Conservation (phyloP, 768 basidiomycete species). For the Psilocybe azurescens region DNA sequence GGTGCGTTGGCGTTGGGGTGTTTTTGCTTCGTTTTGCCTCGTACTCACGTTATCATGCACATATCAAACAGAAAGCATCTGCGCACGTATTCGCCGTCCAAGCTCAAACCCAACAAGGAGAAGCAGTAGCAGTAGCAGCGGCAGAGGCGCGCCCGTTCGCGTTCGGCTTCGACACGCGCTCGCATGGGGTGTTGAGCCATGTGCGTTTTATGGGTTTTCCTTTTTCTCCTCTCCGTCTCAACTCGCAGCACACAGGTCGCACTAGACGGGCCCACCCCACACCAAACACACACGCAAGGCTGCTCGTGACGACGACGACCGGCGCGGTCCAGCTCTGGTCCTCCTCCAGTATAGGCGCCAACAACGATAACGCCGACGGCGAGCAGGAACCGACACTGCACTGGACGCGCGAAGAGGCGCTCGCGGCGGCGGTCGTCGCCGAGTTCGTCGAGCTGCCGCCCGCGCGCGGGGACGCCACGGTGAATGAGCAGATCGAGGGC, state of each 20-base stretch:
- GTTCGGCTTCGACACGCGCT: conserved; percentile 68
- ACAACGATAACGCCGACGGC: too few relatives aligned
- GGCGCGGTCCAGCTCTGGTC: conserved; percentile 79
- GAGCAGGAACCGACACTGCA: conserved; percentile 32
- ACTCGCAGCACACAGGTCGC: not conserved
- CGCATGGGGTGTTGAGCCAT: conserved; percentile 72
- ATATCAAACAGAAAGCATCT: conserved; percentile 51
- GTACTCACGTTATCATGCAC: not conserved
- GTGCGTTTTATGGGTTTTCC: conserved; percentile 43
- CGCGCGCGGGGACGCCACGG: conserved; percentile 16
- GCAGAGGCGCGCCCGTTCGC: conserved; percentile 32
- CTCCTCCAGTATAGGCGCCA: too few relatives aligned
- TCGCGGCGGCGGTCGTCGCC: conserved; percentile 65
- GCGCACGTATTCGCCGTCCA: conserved; percentile 59
- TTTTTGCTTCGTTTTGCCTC: not conserved
- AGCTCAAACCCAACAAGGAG: not conserved
- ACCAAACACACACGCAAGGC: conserved; percentile 15
- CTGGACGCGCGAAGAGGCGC: conserved; percentile 85
- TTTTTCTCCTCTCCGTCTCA: not conserved
- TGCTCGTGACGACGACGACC: conserved; percentile 72
- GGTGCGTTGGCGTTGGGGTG: not conserved
- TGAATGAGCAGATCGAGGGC: conserved; percentile 49
- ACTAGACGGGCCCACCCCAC: conserved; percentile 31
- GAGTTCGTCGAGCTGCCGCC: conserved; percentile 78
- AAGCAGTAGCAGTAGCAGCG: not conserved